Percentiles rank a stretch among this genome's conserved stretches.
phyloP scores from a whole-genome alignment of 1,284 basidiomycete genomes.

The Cutaneotrichosporon sp. region DNA sequence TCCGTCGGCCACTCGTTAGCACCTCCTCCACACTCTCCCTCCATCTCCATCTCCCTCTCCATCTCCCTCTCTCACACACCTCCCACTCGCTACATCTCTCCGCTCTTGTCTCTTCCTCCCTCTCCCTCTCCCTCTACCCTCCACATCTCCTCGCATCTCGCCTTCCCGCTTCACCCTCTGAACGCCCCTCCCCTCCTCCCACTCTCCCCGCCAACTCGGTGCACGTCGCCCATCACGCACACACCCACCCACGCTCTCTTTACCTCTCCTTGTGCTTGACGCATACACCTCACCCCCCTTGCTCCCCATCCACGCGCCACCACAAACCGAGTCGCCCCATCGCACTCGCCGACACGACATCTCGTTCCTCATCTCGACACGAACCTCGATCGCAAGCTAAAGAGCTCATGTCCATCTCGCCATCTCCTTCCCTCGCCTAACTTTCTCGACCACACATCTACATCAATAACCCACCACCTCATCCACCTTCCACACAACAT shows the following conservation, averaged over 20 bases:
- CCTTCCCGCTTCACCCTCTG: not conserved
- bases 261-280: not conserved
- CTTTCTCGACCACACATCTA: not conserved
- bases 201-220: not conserved
- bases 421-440: not conserved
- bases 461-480: not conserved
- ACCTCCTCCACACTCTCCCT: no score
- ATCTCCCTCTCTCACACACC: no score
- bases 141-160: not conserved
- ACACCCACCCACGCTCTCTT: constrained; percentile 2
- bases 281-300: not conserved
- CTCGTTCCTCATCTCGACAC: not conserved
- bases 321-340: not conserved
- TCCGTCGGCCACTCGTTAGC: no score
- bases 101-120: no score
- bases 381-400: not conserved
- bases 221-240: not conserved
- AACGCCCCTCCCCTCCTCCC: not conserved
- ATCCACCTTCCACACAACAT: not conserved
- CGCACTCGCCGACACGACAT: not conserved
- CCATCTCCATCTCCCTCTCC: no score
- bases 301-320: not conserved
- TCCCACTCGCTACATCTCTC: no score
- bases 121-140: not conserved
- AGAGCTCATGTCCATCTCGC: not conserved